Base-by-base conservation (phyloP, 2,329 filamentous ascomycete genomes). In the Paecilomyces variotii region DNA sequence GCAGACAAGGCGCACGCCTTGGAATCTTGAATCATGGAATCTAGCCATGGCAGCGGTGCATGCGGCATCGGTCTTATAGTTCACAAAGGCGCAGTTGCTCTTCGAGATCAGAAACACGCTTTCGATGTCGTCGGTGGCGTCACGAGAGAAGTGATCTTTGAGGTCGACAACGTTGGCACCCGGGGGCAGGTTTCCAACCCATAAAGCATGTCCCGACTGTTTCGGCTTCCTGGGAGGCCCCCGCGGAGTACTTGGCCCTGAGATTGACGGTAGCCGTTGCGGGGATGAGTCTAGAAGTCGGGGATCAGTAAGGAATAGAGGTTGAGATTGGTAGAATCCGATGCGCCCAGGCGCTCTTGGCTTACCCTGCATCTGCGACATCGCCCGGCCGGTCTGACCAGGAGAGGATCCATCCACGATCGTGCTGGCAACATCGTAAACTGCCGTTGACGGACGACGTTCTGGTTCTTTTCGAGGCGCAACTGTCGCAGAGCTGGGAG, bases 71-170 rank as follows among this genome's bases (percentile, higher is more conserved):
- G 90, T 88, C 62, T 87, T 89, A 72, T 95, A 97, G 69, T 97
- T 97, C 63, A 96, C 91, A 76, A 97, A 97, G 0, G 92, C 93
- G 69, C 93, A 97, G 70, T 97, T 97, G 72, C 92, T 97, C 73
- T 97, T 97, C 0, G 92, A 93, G 49, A 97, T 97, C 35, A 97
- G 78, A 65, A 97, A 97, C 0, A 97, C 79, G 53, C 91, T 96
- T 70, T 96, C 89, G 25, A 97, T 84, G 1, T 91, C 83, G 50
- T 80, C 84, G 0, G 81, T 82, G 0, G 90, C 87, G 63, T 92
- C 88, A 62, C 84, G 85, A 61, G 90, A 95, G 59, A 97, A 94
- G 70, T 97, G 90, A 60, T 94, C 86, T 56, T 97, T 96, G n/a
- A 97, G 78, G 59, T 84, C 88, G 74, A 91, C 86, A 11, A 97